Conservation (phyloP, 768 basidiomycete genomes). For the Gelatoporia subvermispora region DNA sequence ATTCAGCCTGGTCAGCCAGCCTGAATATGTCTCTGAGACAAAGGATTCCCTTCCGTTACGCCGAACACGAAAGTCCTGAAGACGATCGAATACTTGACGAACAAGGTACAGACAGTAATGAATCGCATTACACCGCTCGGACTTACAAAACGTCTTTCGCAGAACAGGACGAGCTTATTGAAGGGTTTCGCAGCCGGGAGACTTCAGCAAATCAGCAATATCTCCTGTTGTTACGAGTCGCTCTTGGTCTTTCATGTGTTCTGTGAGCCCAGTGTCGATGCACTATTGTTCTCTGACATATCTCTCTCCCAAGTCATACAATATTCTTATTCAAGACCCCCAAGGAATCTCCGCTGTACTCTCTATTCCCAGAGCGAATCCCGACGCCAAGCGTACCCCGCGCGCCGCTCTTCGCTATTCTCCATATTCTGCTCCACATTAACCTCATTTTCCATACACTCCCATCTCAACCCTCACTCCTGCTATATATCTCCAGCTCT, state of each 20-base stretch:
- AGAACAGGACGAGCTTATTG: slow-evolving; percentile 26
- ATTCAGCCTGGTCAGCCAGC: background rate
- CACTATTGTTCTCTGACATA: background rate
- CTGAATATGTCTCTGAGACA: slow-evolving; percentile 4
- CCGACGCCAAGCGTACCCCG: slow-evolving; percentile 9
- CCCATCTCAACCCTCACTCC: slow-evolving; percentile 4
- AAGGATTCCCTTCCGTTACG: slow-evolving; percentile 18
- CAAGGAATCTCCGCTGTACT: slow-evolving; percentile 15
- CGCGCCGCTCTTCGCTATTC: slow-evolving; percentile 6
- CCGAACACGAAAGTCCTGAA: slow-evolving; percentile 10
- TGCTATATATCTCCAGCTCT: background rate
- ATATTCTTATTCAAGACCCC: slow-evolving; percentile 10
- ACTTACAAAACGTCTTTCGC: background rate
- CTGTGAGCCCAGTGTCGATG: slow-evolving; percentile 14
- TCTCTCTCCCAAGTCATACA: slow-evolving; percentile 12
- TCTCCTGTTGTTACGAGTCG: slow-evolving; percentile 9
- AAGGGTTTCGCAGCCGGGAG: slow-evolving; percentile 14
- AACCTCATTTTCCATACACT: slow-evolving; percentile 13
- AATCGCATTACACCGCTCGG: background rate
- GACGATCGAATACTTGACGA: slow-evolving; percentile 20
- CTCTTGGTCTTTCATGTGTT: slow-evolving; percentile 14
- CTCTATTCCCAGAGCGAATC: slow-evolving; percentile 10
- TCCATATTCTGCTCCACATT: slow-evolving; percentile 16
- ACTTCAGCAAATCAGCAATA: slow-evolving; percentile 13
- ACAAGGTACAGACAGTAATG: slow-evolving; percentile 15